Conservation (phyloP, 192 early-diverging fungal genomes). For the Kappamyces sp. region DNA sequence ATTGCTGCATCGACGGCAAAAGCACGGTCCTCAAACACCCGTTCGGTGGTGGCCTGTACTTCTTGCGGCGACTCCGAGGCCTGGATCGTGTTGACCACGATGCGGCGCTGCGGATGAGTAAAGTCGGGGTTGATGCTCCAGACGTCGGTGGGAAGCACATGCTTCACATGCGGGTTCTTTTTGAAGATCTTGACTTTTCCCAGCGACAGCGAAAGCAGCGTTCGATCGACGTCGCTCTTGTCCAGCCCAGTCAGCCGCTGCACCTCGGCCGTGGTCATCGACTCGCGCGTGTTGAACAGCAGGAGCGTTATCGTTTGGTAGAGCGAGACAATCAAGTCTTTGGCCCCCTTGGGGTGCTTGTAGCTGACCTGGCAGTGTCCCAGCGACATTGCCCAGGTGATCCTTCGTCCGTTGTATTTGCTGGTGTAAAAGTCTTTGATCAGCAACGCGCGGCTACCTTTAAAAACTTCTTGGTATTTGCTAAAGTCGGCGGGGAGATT, state of each 20-base stretch:
- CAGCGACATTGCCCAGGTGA: constrained; percentile 83
- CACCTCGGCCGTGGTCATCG: constrained; percentile 63
- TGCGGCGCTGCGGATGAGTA: constrained; percentile 45
- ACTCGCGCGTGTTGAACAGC: constrained; percentile 55
- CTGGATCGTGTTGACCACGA: constrained; percentile 47
- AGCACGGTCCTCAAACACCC: constrained; percentile 81
- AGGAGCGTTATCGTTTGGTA: constrained; percentile 46
- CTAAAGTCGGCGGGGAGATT: constrained; percentile 62
- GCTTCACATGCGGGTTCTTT: constrained; percentile 27
- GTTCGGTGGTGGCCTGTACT: constrained; percentile 70
- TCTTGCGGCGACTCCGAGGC: constrained; percentile 65
- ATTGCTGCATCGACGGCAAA: constrained; percentile 91
- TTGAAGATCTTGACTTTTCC: constrained; percentile 46
- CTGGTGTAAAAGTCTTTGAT: constrained; percentile 75
- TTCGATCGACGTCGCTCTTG: constrained; percentile 68
- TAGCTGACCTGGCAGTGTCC: constrained; percentile 49
- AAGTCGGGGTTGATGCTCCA: constrained; percentile 62
- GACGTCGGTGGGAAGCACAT: constrained; percentile 31
- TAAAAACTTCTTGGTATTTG: constrained; percentile 6
- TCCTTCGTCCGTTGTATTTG: constrained; percentile 71
- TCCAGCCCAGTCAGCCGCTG: constrained; percentile 64
- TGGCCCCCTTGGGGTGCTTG: constrained; percentile 25
- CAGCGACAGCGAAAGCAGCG: constrained; percentile 81
- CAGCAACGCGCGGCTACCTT: constrained; percentile 40
- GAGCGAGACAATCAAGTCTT: constrained; percentile 40